Evolutionary conservation across 1,284 basidiomycete genomes (phyloP).

Genomic region (Irpex rosettiformis): DNA sequence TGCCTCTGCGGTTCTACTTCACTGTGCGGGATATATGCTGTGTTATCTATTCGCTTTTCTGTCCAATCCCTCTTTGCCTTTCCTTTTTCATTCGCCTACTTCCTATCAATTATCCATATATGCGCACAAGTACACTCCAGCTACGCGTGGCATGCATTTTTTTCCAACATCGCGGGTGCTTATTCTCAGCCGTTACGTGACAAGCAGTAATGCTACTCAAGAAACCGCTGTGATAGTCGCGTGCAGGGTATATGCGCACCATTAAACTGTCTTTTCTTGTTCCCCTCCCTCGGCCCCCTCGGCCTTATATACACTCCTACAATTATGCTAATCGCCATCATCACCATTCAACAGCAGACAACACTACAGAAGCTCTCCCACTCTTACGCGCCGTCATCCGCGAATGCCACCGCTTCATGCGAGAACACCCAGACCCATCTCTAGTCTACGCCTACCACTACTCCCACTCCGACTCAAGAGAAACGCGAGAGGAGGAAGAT

Average conservation of each 20-base stretch:
- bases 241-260: neutral
- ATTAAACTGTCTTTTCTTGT: neutral
- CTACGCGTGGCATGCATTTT: no score
- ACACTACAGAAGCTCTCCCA: constrained; percentile 44
- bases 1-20: neutral
- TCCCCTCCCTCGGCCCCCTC: no score
- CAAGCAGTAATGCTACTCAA: neutral
- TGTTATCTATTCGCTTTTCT: no score
- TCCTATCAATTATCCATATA: no score
- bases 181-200: neutral
- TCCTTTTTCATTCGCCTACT: no score
- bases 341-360: constrained; percentile 36
- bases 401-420: constrained; percentile 59
- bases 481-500: no score
- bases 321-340: neutral
- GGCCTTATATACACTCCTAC: no score
- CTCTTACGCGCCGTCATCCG: constrained; percentile 60
- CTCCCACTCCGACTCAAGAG: no score
- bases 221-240: neutral
- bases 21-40: no score
- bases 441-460: constrained; percentile 35
- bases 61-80: no score
- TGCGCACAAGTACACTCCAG: no score
- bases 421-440: constrained; percentile 52
- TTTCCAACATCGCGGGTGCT: no score